phyloP scores from a whole-genome alignment of 176 grass and related monocot species.

The Rhipidocladum racemiflorum region DNA sequence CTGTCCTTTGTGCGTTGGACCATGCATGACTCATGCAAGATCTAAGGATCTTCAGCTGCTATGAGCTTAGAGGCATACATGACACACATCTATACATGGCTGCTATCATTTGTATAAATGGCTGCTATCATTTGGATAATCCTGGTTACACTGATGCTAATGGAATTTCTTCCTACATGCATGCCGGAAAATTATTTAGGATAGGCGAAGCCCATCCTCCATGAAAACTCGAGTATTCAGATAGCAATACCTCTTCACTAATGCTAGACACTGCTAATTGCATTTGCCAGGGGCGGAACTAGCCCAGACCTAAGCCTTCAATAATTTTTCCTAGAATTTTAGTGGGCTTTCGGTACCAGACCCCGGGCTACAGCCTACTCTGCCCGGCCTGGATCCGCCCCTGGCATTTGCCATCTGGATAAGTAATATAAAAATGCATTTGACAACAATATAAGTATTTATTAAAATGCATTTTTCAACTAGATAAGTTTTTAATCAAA shows the following conservation, averaged over 20 bases:
- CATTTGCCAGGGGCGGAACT: too few relatives aligned
- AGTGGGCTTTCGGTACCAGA: too few relatives aligned
- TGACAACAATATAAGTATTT: background rate
- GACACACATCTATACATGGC: background rate
- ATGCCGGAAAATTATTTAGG: background rate
- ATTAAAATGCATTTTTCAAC: background rate
- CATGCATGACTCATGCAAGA: conserved; percentile 43
- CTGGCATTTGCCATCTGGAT: background rate
- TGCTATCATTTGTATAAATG: background rate
- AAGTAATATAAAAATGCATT: background rate
- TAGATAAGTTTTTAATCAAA: background rate
- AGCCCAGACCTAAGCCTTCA: too few relatives aligned
- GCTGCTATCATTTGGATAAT: conserved; percentile 33
- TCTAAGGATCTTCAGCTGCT: conserved; percentile 19
- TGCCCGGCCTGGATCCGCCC: too few relatives aligned
- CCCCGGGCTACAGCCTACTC: too few relatives aligned
- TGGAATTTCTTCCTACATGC: background rate
- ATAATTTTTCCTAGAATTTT: too few relatives aligned
- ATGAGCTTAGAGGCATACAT: conserved; percentile 2
- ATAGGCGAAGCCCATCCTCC: background rate
- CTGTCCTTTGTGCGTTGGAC: conserved; percentile 18
- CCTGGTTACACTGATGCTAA: background rate
- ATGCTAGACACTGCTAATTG: background rate
- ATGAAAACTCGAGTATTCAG: background rate
- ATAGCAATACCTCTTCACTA: background rate